Conservation (phyloP, 208 protist species). For the Trypanosoma boissoni region DNA sequence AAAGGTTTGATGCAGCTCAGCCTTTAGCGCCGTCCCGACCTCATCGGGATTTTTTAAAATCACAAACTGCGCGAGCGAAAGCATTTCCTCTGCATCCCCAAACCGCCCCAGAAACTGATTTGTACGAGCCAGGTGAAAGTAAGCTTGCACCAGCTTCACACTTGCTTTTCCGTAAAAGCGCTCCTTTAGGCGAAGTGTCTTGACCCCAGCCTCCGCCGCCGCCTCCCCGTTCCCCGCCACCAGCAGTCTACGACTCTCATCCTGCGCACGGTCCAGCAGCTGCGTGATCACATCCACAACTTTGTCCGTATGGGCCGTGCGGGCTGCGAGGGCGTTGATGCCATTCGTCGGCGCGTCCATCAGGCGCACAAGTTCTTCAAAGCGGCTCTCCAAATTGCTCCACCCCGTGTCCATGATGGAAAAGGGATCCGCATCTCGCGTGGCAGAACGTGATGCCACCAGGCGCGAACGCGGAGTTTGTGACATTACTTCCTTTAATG, state of each 20-base stretch:
- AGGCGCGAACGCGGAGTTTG: neutral
- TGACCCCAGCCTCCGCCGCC: conserved; percentile 77
- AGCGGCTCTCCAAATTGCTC: conserved; percentile 63
- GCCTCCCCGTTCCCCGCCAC: conserved; percentile 62
- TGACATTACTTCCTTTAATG: conserved; percentile 7
- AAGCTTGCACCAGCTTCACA: conserved; percentile 69
- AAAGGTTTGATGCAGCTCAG: conserved; percentile 87
- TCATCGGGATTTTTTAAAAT: conserved; percentile 63
- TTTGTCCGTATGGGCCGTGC: conserved; percentile 45
- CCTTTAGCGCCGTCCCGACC: conserved; percentile 55
- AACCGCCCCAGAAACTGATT: conserved; percentile 83
- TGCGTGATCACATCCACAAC: conserved; percentile 52
- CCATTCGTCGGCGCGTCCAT: conserved; percentile 63
- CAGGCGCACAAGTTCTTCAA: conserved; percentile 64
- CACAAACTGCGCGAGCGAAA: conserved; percentile 84
- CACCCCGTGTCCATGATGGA: conserved; percentile 66
- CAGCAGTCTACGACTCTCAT: conserved; percentile 68
- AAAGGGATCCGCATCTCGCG: conserved; percentile 33
- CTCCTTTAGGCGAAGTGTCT: conserved; percentile 74
- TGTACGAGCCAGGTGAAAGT: conserved; percentile 82
- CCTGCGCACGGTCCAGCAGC: conserved; percentile 69
- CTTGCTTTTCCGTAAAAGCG: conserved; percentile 65
- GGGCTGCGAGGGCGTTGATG: conserved; percentile 63
- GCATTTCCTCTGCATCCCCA: conserved; percentile 84
- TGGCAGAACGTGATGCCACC: neutral